Base-by-base conservation (phyloP, 805 yeast genomes). In the Pichia eremophila region DNA sequence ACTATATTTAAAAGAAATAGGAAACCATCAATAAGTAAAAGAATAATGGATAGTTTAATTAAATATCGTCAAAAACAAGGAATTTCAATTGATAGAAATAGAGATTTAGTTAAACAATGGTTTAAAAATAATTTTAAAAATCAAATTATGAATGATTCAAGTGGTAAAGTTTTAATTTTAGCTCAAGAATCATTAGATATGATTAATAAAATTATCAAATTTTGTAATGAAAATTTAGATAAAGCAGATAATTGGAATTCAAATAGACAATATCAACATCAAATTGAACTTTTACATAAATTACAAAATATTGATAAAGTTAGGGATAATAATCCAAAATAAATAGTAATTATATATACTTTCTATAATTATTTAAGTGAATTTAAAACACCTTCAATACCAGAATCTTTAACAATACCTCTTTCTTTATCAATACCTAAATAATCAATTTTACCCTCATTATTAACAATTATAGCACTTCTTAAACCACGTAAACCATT, bases 141-240 rank as follows among this genome's bases (percentile, higher is more conserved):
- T 39, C 67, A 64, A 43, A 53, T 65, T 8, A 41, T 57, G 47
- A 52, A 68, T 34, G 69, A 72, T 52, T 67, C 77, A 10, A 85
- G 87, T 60, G 87, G 85, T 22, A 79, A 83, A 52, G 85, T 88
- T 1, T 67, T 93, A 27, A 74, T 85, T 6, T 71, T 91, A 51
- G 97, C 98, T 0, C 83, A 84, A 54, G 99, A 93, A 63, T 83
- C 96, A 0, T 68, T 91, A 43, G 93, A 85, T 40, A 85, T 90
- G 88, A 83, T 91, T 36, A 75, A 82, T 39, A 84, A 85, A 48
- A 82, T 91, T 18, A 88, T 89, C 54, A 75, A 74, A 44, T 90
- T 90, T 8, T 88, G 95, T 56, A 91, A 85, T 60, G 90, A 85
- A 42, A 89, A 89, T 44, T 70, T 91, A 46, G 82, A 78, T 43